Evolutionary conservation across 2,329 filamentous ascomycete species (phyloP).

Genomic region (Epichloe hybrida): DNA sequence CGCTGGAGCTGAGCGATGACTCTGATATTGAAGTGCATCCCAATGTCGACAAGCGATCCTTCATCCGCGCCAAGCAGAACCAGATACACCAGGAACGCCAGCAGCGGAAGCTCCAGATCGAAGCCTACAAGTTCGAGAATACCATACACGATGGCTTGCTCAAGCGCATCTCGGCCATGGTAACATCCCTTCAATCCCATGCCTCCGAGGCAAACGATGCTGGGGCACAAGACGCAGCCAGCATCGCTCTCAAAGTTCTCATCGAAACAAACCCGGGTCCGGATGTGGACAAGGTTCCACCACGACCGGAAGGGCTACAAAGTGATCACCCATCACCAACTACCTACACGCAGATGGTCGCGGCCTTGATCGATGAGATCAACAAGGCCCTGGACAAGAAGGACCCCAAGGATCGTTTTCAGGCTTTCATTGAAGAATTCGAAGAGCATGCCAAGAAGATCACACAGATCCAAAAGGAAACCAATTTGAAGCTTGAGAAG

Average conservation of each 20-base stretch:
- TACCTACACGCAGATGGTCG: constrained; percentile 95
- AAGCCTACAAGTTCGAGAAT: constrained; percentile 82
- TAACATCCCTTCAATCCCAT: constrained; percentile 62
- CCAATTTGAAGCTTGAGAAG: constrained; percentile 60
- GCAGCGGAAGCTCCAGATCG: constrained; percentile 77
- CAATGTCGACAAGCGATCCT: constrained; percentile 96
- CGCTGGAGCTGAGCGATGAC: constrained; percentile 93
- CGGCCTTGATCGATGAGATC: constrained; percentile 85
- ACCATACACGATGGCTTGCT: constrained; percentile 87
- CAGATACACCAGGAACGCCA: constrained; percentile 89
- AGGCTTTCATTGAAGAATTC: constrained; percentile 67
- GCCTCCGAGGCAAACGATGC: constrained; percentile 44
- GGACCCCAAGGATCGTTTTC: constrained; percentile 53
- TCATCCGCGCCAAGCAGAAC: constrained; percentile 94
- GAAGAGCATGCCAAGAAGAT: constrained; percentile 67
- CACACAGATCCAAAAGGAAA: constrained; percentile 59
- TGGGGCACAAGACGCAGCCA: constrained; percentile 49
- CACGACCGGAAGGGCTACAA: constrained; percentile 67
- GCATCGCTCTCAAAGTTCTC: constrained; percentile 78
- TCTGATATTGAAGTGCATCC: constrained; percentile 97
- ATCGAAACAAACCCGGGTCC: constrained; percentile 66
- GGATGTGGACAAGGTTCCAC: constrained; percentile 61
- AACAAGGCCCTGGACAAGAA: constrained; percentile 73
- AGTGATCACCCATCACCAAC: constrained; percentile 59
- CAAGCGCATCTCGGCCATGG: constrained; percentile 65